Evolutionary conservation across 805 yeast species (phyloP), one percentile per base, ranked within the genome.

Genomic region (Hanseniaspora clermontiae): DNA sequence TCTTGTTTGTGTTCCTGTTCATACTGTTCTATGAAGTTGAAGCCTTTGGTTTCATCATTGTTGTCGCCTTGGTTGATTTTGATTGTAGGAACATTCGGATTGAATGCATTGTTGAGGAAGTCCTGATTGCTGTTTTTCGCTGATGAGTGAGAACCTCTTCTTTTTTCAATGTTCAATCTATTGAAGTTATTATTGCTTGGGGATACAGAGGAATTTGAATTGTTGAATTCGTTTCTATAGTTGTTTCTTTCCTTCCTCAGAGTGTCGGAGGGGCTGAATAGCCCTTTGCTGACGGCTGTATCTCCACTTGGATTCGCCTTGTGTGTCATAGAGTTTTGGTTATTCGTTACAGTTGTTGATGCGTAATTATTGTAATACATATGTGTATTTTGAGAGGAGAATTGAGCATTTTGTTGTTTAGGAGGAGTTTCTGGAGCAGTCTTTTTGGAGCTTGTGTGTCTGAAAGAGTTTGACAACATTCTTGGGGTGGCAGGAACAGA

Each of bases 401-500:
- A 32, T 34, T 39, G 55, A 4, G 54, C 49, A 11, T 55, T 57
- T 20, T 53, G 59, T 43, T 56, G 53, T 15, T 20, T 38, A 17
- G 51, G 53, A 36, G 46, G 59, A 14, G 51, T 53, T 20, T 45
- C 40, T 4, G 51, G 57, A 17, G n/a, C 39, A n/a, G 32, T n/a
- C 31, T 45, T 52, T 17, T 39, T 38, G 6, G 31, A 19, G 20
- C 43, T 52, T 15, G 49, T 31, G n/a, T 51, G 49, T 27, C 45
- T 48, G 19, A 48, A 48, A 17, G 47, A 43, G 19, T 38, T 42
- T 7, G 84, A 73, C 49, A 82, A 68, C 87, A 82, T 82, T 61
- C 87, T 69, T 9, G 87, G 85, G 1, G 87, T 82, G 1, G 87
- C 87, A 2, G 84, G 85, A 4, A 74, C 77, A 10, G 64, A 64